Evolutionary conservation across 2,329 filamentous ascomycete species (phyloP).

Genomic region (Amylocarpus encephaloides): DNA sequence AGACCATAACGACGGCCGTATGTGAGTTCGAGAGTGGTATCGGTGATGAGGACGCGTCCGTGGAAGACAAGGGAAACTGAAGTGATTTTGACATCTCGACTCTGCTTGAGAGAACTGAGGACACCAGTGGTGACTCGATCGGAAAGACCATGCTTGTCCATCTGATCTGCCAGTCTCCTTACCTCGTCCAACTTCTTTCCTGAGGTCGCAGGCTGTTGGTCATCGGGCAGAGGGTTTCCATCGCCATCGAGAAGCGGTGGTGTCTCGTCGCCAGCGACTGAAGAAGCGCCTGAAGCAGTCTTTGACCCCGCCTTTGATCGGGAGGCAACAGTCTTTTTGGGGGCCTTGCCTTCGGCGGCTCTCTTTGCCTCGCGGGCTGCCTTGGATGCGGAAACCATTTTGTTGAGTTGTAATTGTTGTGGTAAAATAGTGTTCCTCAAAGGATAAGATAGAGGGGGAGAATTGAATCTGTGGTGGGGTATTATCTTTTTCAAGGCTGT

Average conservation of each 20-base stretch:
- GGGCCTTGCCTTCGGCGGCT: conserved; percentile 64
- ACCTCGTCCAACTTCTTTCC: conserved; percentile 72
- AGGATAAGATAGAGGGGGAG: conserved; percentile 8
- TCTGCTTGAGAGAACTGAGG: conserved; percentile 73
- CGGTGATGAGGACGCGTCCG: conserved; percentile 90
- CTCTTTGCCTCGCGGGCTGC: conserved; percentile 67
- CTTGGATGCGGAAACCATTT: conserved; percentile 64
- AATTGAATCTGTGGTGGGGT: conserved; percentile 12
- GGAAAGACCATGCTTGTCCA: conserved; percentile 93
- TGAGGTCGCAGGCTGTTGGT: conserved; percentile 62
- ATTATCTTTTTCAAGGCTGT: conserved; percentile 3
- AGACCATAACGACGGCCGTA: conserved; percentile 91
- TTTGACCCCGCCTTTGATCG: conserved; percentile 62
- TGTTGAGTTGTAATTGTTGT: conserved; percentile 27
- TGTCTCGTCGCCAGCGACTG: conserved; percentile 63
- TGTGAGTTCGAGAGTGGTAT: conserved; percentile 87
- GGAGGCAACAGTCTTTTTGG: conserved; percentile 70
- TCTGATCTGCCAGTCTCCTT: conserved; percentile 82
- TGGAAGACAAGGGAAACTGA: conserved; percentile 94
- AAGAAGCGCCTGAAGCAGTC: conserved; percentile 54
- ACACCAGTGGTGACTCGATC: conserved; percentile 98
- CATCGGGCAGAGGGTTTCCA: conserved; percentile 45
- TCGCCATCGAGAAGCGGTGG: conserved; percentile 56
- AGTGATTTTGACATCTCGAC: conserved; percentile 95
- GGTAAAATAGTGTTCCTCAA: conserved; percentile 5